phyloP scores from a whole-genome alignment of 495 filamentous ascomycete genomes.

The Trichoderma parareesei region DNA sequence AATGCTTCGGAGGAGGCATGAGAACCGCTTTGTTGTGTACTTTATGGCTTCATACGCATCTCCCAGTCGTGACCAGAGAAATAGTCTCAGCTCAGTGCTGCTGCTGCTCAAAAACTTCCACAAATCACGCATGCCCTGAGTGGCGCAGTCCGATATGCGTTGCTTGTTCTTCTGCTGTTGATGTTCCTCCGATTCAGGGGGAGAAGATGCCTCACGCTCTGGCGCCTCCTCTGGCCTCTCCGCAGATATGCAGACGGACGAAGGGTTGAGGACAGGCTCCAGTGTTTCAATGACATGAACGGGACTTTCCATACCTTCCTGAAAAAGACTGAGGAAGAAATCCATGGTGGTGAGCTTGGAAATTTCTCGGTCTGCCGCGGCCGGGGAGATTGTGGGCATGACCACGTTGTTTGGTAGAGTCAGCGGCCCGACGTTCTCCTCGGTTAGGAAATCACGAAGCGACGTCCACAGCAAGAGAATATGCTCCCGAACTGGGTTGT shows the following conservation, averaged over 20 bases:
- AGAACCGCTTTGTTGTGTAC: slow-evolving; percentile 77
- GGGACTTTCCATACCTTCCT: slow-evolving; percentile 57
- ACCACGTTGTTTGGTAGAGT: slow-evolving; percentile 73
- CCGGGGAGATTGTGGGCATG: slow-evolving; percentile 81
- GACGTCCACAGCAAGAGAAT: slow-evolving; percentile 71
- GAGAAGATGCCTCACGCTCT: neutral
- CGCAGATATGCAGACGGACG: slow-evolving; percentile 41
- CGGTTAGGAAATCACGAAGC: slow-evolving; percentile 37
- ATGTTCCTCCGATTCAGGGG: neutral
- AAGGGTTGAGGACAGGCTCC: slow-evolving; percentile 80
- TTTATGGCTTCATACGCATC: slow-evolving; percentile 79
- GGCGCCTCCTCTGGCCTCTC: neutral
- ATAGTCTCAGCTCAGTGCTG: slow-evolving; percentile 70
- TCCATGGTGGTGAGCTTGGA: slow-evolving; percentile 90
- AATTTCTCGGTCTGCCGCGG: slow-evolving; percentile 78
- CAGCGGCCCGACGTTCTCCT: slow-evolving; percentile 38
- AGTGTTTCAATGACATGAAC: slow-evolving; percentile 79
- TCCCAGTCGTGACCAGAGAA: slow-evolving; percentile 79
- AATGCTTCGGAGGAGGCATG: slow-evolving; percentile 75
- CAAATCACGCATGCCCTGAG: slow-evolving; percentile 58
- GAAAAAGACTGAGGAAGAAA: slow-evolving; percentile 84
- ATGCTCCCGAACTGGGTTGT: slow-evolving; percentile 64
- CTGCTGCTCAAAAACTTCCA: slow-evolving; percentile 74
- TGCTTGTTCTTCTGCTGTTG: slow-evolving; percentile 19
- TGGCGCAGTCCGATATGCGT: slow-evolving; percentile 35